Evolutionary conservation across 371 early-diverging fungal species (phyloP).

Genomic region (Mortierella polycephala): DNA sequence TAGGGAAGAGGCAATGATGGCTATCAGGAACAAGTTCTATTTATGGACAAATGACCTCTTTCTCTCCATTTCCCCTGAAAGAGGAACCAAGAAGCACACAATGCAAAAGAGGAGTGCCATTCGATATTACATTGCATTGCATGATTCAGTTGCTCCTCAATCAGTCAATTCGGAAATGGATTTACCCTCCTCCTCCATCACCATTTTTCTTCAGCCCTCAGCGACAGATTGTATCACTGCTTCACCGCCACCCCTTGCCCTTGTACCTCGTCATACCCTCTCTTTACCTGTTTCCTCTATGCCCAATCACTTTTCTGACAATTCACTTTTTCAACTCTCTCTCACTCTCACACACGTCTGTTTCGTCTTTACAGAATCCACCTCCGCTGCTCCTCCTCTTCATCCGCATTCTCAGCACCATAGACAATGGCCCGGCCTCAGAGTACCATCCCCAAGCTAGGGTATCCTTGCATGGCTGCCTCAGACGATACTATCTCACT

Average conservation of each 20-base stretch:
- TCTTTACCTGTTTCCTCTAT: not conserved
- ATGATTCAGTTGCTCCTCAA: too few species aligned
- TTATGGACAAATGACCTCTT: not conserved
- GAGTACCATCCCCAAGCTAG: constrained; percentile 27
- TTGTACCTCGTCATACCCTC: not conserved
- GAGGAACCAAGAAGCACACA: not conserved
- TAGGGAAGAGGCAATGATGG: not conserved
- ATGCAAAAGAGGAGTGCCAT: too few species aligned
- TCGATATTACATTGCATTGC: too few species aligned
- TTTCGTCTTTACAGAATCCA: not conserved
- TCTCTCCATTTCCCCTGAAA: not conserved
- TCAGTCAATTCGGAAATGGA: too few species aligned
- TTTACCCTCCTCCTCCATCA: too few species aligned
- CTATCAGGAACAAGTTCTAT: not conserved
- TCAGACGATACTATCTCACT: constrained; percentile 11
- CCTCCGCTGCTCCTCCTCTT: not conserved
- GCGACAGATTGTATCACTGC: too few species aligned
- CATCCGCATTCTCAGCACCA: not conserved
- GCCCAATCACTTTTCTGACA: not conserved
- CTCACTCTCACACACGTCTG: not conserved
- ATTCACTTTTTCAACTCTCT: not conserved
- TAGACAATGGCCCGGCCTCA: constrained; percentile 18
- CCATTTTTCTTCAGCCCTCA: too few species aligned
- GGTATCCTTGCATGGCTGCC: constrained; percentile 45
- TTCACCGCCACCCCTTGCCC: too few species aligned